phyloP scores from a whole-genome alignment of 352 stramenopile species.

The Pythium brassicae region DNA sequence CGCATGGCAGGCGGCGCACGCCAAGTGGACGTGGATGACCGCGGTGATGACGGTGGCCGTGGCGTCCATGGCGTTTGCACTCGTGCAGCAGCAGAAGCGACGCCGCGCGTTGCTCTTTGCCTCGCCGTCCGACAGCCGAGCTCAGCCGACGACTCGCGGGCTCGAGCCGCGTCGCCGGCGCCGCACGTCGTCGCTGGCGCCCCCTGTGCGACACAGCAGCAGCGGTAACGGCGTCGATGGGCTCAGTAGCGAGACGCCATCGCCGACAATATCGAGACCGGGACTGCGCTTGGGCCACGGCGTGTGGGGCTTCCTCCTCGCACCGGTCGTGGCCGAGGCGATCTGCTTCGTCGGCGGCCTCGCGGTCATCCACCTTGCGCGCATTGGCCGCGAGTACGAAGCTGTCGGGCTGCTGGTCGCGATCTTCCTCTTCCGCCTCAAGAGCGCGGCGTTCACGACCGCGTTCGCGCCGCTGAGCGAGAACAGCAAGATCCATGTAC shows the following conservation, averaged over 20 bases:
- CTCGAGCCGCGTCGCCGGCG: constrained; percentile 2
- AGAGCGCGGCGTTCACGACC: constrained; percentile 24
- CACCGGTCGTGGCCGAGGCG: constrained; percentile 27
- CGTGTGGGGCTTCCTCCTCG: constrained; percentile 23
- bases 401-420: constrained; percentile 22
- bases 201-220: not conserved
- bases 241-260: not conserved
- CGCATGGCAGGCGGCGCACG: constrained; percentile 3
- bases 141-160: not conserved
- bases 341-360: constrained; percentile 24
- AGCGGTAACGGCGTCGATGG: too few species aligned
- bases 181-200: not conserved
- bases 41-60: constrained; percentile 20
- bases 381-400: constrained; percentile 11
- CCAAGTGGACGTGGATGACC: constrained; percentile 25
- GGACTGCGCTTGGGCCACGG: constrained; percentile 28
- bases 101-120: constrained; percentile 11
- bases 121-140: too few species aligned
- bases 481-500: constrained; percentile 28
- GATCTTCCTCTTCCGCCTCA: constrained; percentile 35
- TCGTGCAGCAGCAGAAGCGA: constrained; percentile 19
- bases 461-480: constrained; percentile 23
- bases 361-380: constrained; percentile 19
- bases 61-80: constrained; percentile 31
- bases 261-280: not conserved